Base-by-base conservation (phyloP, 1,284 basidiomycete species). In the Stygiomarasmius scandens region DNA sequence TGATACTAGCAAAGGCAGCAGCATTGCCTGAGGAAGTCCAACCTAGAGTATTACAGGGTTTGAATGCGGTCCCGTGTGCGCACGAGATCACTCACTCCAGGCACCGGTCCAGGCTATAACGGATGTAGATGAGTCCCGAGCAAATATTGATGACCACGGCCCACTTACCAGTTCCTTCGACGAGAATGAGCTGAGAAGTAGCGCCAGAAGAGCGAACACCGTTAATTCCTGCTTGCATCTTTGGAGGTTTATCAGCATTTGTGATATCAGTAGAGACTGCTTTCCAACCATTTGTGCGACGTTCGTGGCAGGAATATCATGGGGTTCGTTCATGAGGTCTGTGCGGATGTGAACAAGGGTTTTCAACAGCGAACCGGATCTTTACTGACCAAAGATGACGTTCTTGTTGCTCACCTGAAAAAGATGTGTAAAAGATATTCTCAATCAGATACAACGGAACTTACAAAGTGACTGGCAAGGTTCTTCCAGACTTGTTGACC, bases 161-260 rank as follows among this genome's bases (percentile, higher is more conserved):
- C 29, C 2, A 65, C 75, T 70, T 63, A 79, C 77, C 72, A 20
- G 77, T 79, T 64, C 76, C 75, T 69, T 84, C 81, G 23, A 82
- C 79, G 50, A 81, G 72, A 60, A 84, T 82, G 16, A 82, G 72
- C 60, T 87, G 84, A 29, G 64, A 70, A 3, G 83, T 86, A 43
- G 84, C 85, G 61, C 85, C 85, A 53, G 72, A 69, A n/a, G 82
- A 70, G 61, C 85, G 79, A 60, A 88, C 82, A 63, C 79, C 84
- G 64, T 86, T 83, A 60, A 88, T 71, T 20, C 81, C 85, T 49
- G 82, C 83, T 78, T 87, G 85, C 71, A 80, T 85, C 79, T 81
- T 56, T 49, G 24, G 52, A 47, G 45, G 59, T 19, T 41, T 52
- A 47, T 54, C 24, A 27, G 22, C 22, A 38, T 25, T 54, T 25